These are phyloP conservation scores for Spinacia oleracea DNA, from an alignment of 179 eudicot genomes.

Conservation along the genomic window DNA sequence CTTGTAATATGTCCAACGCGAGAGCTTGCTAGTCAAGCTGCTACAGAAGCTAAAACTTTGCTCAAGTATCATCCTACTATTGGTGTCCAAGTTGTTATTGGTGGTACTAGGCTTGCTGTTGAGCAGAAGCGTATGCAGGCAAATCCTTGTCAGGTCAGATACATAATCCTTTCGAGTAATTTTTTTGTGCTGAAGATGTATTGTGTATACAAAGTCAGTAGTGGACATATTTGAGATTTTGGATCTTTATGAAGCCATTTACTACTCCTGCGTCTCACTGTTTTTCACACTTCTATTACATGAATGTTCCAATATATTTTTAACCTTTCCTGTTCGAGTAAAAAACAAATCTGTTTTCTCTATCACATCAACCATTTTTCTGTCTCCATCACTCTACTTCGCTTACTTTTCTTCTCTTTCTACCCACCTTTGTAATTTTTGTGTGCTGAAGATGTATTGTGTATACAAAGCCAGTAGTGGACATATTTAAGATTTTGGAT, in stretches of 20 bases:
- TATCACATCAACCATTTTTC: no score
- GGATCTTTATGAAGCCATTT: not conserved
- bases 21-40: slow-evolving; percentile 94
- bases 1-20: slow-evolving; percentile 94
- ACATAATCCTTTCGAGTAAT: slow-evolving; percentile 1
- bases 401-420: no score
- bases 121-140: slow-evolving; percentile 87
- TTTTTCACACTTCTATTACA: no score
- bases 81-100: slow-evolving; percentile 94
- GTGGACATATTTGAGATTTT: not conserved
- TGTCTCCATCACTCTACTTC: not conserved
- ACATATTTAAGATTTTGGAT: not conserved
- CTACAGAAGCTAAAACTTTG: slow-evolving; percentile 74
- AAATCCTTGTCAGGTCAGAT: slow-evolving; percentile 85
- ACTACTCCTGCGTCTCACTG: no score
- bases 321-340: no score
- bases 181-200: not conserved
- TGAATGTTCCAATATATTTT: no score
- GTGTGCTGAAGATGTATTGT: not conserved
- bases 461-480: not conserved
- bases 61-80: slow-evolving; percentile 86
- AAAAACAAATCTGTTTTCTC: no score
- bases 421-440: no score
- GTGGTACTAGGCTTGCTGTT: slow-evolving; percentile 77
- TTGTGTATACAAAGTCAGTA: not conserved